A percentile compares a stretch with the other conserved stretches of the same genome.
Evolutionary conservation across 805 yeast species (phyloP).

Genomic region (Candida schatavii): DNA sequence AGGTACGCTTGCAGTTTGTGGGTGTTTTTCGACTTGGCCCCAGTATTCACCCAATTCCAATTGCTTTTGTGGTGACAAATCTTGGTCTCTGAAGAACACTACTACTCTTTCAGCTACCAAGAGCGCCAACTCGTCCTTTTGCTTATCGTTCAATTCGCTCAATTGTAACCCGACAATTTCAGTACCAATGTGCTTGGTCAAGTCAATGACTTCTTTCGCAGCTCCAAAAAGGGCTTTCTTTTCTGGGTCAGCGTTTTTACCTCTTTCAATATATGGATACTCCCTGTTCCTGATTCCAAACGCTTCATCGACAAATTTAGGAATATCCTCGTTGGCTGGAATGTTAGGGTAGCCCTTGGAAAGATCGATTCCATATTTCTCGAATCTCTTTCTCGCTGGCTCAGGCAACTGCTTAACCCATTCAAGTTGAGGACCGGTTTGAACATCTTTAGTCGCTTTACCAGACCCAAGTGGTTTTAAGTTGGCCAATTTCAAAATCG

Average conservation of each 20-base stretch:
- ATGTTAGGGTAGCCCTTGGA: constrained; percentile 39
- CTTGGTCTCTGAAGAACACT: constrained; percentile 51
- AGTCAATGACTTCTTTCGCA: constrained; percentile 38
- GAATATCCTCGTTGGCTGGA: constrained; percentile 30
- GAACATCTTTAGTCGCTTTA: not conserved
- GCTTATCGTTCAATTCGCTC: constrained; percentile 39
- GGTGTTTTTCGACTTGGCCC: constrained; percentile 45
- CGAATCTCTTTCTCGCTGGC: constrained; percentile 25
- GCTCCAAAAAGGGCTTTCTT: constrained; percentile 40
- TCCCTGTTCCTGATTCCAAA: constrained; percentile 32
- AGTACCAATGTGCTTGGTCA: constrained; percentile 50
- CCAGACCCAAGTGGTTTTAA: constrained; percentile 13
- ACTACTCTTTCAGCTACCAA: constrained; percentile 48
- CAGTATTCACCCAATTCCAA: constrained; percentile 44
- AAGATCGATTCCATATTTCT: constrained; percentile 34
- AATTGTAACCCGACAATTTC: constrained; percentile 48
- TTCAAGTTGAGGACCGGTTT: constrained; percentile 7
- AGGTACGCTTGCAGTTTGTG: constrained; percentile 27
- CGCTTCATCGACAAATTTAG: constrained; percentile 41
- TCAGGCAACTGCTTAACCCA: constrained; percentile 18
- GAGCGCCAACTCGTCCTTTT: constrained; percentile 47
- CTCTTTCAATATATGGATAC: constrained; percentile 32
- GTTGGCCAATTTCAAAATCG: constrained; percentile 16
- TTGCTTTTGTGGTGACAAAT: constrained; percentile 42
- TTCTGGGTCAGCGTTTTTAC: constrained; percentile 33